Base-by-base conservation (phyloP, 2,329 filamentous ascomycete genomes). In the Neonectria punicea region DNA sequence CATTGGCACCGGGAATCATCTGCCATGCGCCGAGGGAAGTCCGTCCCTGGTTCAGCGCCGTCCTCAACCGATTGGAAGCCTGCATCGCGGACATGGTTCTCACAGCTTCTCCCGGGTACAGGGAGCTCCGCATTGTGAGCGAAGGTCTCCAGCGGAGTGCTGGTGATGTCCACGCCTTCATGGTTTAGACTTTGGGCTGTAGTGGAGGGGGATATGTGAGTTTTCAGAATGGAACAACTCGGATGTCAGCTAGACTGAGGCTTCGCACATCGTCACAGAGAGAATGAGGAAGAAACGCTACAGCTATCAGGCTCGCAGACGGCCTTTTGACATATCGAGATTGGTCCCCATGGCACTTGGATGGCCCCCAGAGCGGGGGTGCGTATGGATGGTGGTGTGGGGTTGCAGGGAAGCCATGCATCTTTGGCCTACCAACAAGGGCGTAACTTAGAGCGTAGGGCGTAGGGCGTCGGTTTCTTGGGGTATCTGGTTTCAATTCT, bases 21-120 rank as follows among this genome's bases (percentile, higher is more conserved):
- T 90, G 88, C 88, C 87, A 90, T 58, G 86, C 81, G 4, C 88
- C 88, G 69, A 89, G 80, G 53, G 85, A 83, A 6, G 85, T 79
- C 25, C 79, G 81, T 56, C 80, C 82, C 66, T 84, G 80, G 25
- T 77, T 72, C 64, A 89, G 84, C n/a, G 81, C 81, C 61, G 80
- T 80, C 72, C 81, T 83, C 66, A 89, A 74, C 60, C 79, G 80
- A 71, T 86, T 87, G 54, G 82, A 80, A 16, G 77, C 73, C 63
- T 82, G 75, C 82, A 86, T 84, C 22, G 66, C 72, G 49, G 69
- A 70, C 20, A 74, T 22, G 36, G 47, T 46, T 30, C 70, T 70
- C 22, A 53, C 25, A 43, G 53, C 28, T 22, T 66, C 60, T 20
- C 53, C 55, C 46, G 63, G 41, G 10, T 44, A 61, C n/a, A 66